phyloP scores from a whole-genome alignment of 805 yeast genomes.

The Groenewaldozyma tartarivorans region DNA sequence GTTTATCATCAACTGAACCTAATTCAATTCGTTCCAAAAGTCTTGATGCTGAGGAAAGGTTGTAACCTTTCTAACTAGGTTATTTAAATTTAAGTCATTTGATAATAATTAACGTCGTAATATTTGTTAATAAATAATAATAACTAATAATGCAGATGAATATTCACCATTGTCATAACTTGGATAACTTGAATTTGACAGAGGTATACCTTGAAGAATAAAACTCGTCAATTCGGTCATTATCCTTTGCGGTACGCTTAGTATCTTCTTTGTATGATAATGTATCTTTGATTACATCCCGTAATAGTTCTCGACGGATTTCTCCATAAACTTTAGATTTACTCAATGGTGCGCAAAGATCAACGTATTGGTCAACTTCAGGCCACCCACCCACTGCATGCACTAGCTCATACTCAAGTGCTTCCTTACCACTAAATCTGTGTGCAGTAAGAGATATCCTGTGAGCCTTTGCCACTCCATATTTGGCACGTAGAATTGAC shows the following conservation, averaged over 20 bases:
- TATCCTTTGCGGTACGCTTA: constrained; percentile 1
- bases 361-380: constrained; percentile 26
- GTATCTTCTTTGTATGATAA: constrained; percentile 12
- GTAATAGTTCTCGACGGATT: constrained; percentile 22
- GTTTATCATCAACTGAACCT: no score
- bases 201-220: constrained; percentile 6
- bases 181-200: constrained; percentile 10
- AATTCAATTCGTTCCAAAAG: neutral
- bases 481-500: constrained; percentile 25
- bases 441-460: constrained; percentile 27
- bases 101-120: no score
- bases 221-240: constrained; percentile 13
- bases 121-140: no score
- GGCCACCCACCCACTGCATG: constrained; percentile 27
- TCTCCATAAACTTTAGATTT: constrained; percentile 25
- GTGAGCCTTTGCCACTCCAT: constrained; percentile 23
- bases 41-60: no score
- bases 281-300: constrained; percentile 21
- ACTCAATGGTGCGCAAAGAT: constrained; percentile 17
- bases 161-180: constrained; percentile 6
- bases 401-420: constrained; percentile 22
- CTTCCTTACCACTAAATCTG: constrained; percentile 25
- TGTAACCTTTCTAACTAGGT: no score
- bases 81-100: no score
- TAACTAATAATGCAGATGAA: neutral